Base-by-base conservation (phyloP, 2,329 filamentous ascomycete species). In the Aspergillus jensenii region DNA sequence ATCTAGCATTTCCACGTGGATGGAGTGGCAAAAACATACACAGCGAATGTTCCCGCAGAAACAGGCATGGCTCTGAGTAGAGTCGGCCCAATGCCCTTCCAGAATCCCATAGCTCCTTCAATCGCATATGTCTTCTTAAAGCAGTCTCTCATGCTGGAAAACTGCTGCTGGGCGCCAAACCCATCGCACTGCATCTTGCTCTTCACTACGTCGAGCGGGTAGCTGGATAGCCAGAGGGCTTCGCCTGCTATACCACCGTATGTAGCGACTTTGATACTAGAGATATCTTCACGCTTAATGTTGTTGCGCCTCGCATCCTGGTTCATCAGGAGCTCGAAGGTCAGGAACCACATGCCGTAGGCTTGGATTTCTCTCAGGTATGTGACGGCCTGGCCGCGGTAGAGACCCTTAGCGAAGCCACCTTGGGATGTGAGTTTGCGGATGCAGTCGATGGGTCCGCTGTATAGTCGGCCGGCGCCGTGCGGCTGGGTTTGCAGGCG, bases 141-240 rank as follows among this genome's bases (percentile, higher is more conserved):
- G 79, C 91, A 96, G 77, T 96, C 90, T 52, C 88, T 84, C 93
- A 97, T 97, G 56, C 81, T 88, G 73, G 80, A 85, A 78, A 90
- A 99, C 72, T 83, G 83, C 80, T 88, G 87, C 62, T 84, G 78
- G 4, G 71, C 75, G 2, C 90, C 91, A 72, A 97, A 95, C 0
- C 90, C 93, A 78, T 99, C 95, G 58, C 89, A 96, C 84, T 99
- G 95, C 93, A 98, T 97, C 85, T 96, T 98, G 78, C 91, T 96
- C 89, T 99, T 99, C 78, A 99, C 79, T 27, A 99, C 93, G 77
- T 99, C 95, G 64, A 99, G 89, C 21, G 95, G 95, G 78, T 99
- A 99, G 71, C 91, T 96, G 37, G 84, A 84, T 55, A 99, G 80
- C 95, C 95, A 99, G 57, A 99, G 84, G 52, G 87, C 91, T 82